These are phyloP conservation scores for Chaetomium cochliodes DNA, from an alignment of 495 filamentous ascomycete genomes.

Conservation along the genomic window DNA sequence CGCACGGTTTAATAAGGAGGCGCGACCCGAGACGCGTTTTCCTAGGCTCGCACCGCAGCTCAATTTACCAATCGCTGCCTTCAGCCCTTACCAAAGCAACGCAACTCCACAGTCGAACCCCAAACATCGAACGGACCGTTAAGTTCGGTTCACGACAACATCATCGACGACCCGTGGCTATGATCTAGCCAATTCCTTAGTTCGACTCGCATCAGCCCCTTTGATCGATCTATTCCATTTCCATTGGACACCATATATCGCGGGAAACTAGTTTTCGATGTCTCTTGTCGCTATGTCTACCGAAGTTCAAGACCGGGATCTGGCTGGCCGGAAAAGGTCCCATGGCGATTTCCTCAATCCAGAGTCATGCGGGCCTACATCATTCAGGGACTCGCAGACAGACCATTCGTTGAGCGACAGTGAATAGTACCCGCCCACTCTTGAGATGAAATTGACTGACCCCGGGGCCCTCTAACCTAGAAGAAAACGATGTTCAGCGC, in stretches of 20 bases:
- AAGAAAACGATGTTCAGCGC: conserved; percentile 26
- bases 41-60: neutral
- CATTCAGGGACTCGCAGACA: neutral
- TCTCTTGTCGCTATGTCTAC: conserved; percentile 41
- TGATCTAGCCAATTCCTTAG: neutral
- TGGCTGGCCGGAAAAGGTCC: conserved; percentile 35
- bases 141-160: neutral
- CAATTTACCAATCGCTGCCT: conserved; percentile 25
- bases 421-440: conserved; percentile 4
- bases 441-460: neutral
- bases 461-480: conserved; percentile 11
- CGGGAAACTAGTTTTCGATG: conserved; percentile 27
- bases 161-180: neutral
- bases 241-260: neutral
- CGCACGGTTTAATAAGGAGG: conserved; percentile 15
- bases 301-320: conserved; percentile 38
- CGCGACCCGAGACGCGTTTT: conserved; percentile 25
- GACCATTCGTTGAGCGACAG: conserved; percentile 25
- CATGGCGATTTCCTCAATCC: conserved; percentile 39
- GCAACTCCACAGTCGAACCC: conserved; percentile 12
- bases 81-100: conserved; percentile 17
- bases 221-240: neutral
- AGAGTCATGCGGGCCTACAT: conserved; percentile 18
- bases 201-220: neutral
- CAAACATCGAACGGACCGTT: neutral